Conservation (phyloP, 1,284 basidiomycete species). For the Melampsora occidentalis region DNA sequence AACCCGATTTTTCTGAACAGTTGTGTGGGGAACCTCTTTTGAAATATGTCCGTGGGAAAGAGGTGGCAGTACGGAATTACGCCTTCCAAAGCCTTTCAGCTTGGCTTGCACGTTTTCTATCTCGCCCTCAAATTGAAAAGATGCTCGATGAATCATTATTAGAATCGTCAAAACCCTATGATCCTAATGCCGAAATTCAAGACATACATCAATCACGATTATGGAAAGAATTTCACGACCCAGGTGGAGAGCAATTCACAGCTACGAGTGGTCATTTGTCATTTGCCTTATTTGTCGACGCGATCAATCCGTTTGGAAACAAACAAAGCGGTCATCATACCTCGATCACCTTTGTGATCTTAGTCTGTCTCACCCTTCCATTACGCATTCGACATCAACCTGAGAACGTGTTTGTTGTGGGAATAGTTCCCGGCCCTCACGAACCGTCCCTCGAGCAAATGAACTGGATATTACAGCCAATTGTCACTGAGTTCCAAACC, state of each 20-base stretch:
- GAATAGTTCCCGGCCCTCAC: constrained; percentile 54
- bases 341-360: neutral
- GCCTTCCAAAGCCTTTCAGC: neutral
- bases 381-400: constrained; percentile 41
- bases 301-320: constrained; percentile 6
- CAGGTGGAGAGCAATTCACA: constrained; percentile 2
- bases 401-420: constrained; percentile 46
- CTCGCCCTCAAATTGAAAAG: neutral
- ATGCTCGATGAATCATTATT: neutral
- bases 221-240: neutral
- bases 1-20: no score
- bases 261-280: neutral
- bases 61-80: neutral
- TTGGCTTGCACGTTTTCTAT: neutral
- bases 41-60: no score
- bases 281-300: neutral
- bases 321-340: neutral
- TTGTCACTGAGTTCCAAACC: neutral
- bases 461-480: constrained; percentile 9
- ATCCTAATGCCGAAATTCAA: neutral
- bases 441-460: constrained; percentile 52
- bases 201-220: neutral
- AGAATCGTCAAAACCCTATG: neutral
- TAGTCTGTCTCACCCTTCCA: constrained; percentile 34
- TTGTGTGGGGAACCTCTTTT: no score